These are phyloP conservation scores for Mucor racemosus DNA, from an alignment of 371 early-diverging fungal species.

Conservation along the genomic window DNA sequence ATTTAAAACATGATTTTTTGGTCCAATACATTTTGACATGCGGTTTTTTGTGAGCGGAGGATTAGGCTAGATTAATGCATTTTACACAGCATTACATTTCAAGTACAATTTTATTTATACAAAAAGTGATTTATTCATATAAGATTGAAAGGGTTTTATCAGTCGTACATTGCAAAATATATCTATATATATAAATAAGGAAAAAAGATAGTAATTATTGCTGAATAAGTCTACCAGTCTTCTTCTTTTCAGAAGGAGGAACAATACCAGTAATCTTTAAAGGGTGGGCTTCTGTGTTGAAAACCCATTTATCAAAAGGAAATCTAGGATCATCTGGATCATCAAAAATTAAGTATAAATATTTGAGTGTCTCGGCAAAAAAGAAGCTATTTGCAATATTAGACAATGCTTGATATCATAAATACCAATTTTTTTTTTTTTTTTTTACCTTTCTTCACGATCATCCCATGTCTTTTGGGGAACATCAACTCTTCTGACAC, in stretches of 20 bases:
- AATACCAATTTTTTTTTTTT: too few relatives aligned
- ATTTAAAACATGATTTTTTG: too few relatives aligned
- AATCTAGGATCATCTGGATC: conserved; percentile 48
- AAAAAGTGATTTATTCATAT: too few relatives aligned
- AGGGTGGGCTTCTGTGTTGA: conserved; percentile 92
- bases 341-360: conserved; percentile 87
- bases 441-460: conserved; percentile 56
- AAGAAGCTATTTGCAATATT: conserved; percentile 62
- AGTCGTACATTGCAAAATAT: too few relatives aligned
- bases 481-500: conserved; percentile 38
- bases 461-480: conserved; percentile 42
- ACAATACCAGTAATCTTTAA: conserved; percentile 48
- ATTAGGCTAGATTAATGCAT: too few relatives aligned
- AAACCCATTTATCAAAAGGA: conserved; percentile 81
- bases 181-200: too few relatives aligned
- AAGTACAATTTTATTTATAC: too few relatives aligned
- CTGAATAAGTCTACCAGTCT: not conserved
- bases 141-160: too few relatives aligned
- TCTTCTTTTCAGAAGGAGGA: conserved; percentile 25
- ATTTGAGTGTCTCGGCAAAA: conserved; percentile 94
- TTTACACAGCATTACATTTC: too few relatives aligned
- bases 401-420: not conserved
- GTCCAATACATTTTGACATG: too few relatives aligned
- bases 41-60: too few relatives aligned
- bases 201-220: not conserved